Percentiles rank a stretch among this genome's conserved stretches.
Evolutionary conservation across 108 stramenopile genomes (phyloP).

Genomic region (Conticribra weissflogii): DNA sequence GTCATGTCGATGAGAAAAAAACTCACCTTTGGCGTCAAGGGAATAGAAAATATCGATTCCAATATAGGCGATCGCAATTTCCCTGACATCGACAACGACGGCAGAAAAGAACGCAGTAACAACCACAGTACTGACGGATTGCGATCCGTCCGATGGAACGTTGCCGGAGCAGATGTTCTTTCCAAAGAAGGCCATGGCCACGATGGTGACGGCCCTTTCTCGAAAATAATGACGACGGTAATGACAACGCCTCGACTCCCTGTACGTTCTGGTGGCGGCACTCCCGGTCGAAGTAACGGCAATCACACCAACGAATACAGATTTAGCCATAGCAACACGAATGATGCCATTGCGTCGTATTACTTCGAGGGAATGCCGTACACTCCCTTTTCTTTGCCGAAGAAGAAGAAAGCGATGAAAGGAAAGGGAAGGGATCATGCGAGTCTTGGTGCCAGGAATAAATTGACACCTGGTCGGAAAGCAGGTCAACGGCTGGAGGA

Average conservation of each 20-base stretch:
- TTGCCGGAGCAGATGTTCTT: neutral
- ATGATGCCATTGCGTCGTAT: conserved; percentile 23
- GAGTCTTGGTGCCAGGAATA: neutral
- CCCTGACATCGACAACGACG: neutral
- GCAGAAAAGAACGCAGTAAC: too few relatives aligned
- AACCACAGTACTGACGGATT: too few relatives aligned
- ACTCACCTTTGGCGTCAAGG: neutral
- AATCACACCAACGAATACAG: neutral
- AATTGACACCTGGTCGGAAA: neutral
- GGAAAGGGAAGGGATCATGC: neutral
- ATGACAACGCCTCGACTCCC: neutral
- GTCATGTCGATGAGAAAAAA: neutral
- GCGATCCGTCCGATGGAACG: neutral
- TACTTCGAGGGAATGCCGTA: conserved; percentile 19
- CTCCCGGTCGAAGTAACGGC: neutral
- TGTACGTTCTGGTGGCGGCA: neutral
- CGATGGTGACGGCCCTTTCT: neutral
- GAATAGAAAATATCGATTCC: neutral
- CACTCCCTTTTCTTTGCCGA: conserved; percentile 25
- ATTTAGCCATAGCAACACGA: neutral
- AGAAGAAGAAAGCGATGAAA: neutral
- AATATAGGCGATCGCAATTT: neutral
- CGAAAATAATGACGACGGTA: neutral
- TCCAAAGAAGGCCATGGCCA: neutral
- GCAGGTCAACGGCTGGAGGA: neutral